Base-by-base conservation (phyloP, 2,329 filamentous ascomycete species). In the Nemania sp. region DNA sequence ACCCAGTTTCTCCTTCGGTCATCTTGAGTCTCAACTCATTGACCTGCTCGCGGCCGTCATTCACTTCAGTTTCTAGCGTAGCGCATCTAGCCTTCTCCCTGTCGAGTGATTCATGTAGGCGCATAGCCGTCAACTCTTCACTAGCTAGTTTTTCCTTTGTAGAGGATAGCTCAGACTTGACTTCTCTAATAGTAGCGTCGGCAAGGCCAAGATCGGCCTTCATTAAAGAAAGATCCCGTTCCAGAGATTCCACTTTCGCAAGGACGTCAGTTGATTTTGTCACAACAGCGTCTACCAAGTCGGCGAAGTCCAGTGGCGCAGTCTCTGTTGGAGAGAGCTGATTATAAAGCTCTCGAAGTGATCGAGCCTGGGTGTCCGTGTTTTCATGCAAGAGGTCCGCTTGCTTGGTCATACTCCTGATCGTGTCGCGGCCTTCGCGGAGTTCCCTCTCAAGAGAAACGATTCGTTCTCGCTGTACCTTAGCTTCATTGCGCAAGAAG, bases 1-100 rank as follows among this genome's bases (percentile, higher is more conserved):
- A 94, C 5, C 93, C 93, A 2, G 90, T 94, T 79, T 96, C 93
- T 18, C 93, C 94, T 71, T 94, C 92, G 1, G 92, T 89, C 76
- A 97, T 90, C 77, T 91, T 92, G 18, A 84, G 83, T 64, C 92
- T 88, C 24, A 97, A 82, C 29, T 87, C 83, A 65, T 86, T 87
- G 24, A 97, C 84, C 73, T 96, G 91, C 15, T 86, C 82, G 45
- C 92, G 89, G 67, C 92, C 89, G 64, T 92, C 89, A 1, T 86
- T 83, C 2, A 89, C 78, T 73, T 90, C 87, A 29, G 75, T 78
- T 73, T 90, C 87, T 0, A 90, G 79, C 2, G 86, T 84, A n/a
- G 76, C 67, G 2, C 84, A 83, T 73, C 84, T 86, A 18, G 87
- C 86, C 74, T 84, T 84, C 71, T 88, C 86, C 61, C 84, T 84